A percentile compares a stretch with the other conserved stretches of the same genome.
phyloP scores from a whole-genome alignment of 345 rosid genomes.

The Eucalyptus curtisii region DNA sequence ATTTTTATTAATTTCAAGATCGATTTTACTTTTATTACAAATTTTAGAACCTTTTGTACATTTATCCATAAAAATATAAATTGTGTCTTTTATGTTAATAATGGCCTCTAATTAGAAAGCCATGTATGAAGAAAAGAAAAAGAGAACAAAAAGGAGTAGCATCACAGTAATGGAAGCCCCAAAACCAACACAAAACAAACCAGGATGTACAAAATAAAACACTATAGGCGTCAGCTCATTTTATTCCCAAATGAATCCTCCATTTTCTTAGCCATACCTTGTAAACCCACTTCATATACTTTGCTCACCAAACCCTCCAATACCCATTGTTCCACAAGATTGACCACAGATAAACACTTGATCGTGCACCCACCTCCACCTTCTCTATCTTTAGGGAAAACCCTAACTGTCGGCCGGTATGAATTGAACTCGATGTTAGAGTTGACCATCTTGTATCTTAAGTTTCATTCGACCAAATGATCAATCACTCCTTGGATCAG shows the following conservation, averaged over 20 bases:
- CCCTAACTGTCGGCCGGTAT: slow-evolving; percentile 25
- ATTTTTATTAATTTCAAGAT: neutral
- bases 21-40: neutral
- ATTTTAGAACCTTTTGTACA: neutral
- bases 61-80: slow-evolving; percentile 10
- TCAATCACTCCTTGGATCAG: slow-evolving; percentile 41
- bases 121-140: neutral
- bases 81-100: neutral
- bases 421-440: slow-evolving; percentile 40
- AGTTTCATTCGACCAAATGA: slow-evolving; percentile 6
- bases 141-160: neutral
- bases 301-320: slow-evolving; percentile 24
- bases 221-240: neutral
- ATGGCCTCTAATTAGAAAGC: neutral
- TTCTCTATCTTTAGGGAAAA: slow-evolving; percentile 4
- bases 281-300: slow-evolving; percentile 12
- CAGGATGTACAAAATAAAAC: neutral
- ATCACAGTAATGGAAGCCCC: neutral
- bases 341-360: slow-evolving; percentile 38
- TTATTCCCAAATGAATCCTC: neutral
- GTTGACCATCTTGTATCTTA: slow-evolving; percentile 37
- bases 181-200: neutral
- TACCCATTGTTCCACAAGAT: slow-evolving; percentile 37
- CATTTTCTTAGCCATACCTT: slow-evolving; percentile 12
- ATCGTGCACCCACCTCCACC: slow-evolving; percentile 24